Evolutionary conservation across 2,329 filamentous ascomycete genomes (phyloP).

Genomic region (Rugonectria rugulosa): DNA sequence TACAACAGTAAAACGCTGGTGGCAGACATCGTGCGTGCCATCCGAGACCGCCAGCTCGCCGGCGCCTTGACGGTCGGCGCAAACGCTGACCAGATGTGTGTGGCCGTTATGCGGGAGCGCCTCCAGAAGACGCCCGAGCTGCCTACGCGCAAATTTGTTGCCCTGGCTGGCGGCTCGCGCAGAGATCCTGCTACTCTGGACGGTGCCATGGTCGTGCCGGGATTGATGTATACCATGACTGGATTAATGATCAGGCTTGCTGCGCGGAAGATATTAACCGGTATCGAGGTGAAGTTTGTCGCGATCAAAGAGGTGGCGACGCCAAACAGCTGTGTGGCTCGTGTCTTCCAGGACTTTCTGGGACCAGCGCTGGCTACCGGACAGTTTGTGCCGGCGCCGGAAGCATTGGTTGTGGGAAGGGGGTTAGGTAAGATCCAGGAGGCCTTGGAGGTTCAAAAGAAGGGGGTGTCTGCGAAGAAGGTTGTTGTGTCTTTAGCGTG

Average conservation of each 20-base stretch:
- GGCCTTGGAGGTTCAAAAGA: conserved; percentile 39
- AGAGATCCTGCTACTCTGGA: not conserved
- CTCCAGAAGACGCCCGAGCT: not conserved
- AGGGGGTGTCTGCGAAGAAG: conserved; percentile 48
- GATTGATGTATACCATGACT: not conserved
- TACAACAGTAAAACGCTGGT: conserved; percentile 38
- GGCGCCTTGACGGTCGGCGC: not conserved
- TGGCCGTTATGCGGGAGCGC: not conserved
- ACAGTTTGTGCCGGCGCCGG: conserved; percentile 36
- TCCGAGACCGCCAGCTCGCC: not conserved
- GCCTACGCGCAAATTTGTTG: not conserved
- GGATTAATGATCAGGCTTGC: not conserved
- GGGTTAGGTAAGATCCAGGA: conserved; percentile 42
- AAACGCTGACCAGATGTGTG: not conserved
- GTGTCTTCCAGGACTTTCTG: conserved; percentile 37
- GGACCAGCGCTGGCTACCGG: conserved; percentile 36
- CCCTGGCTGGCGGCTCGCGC: not conserved
- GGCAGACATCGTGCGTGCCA: conserved; percentile 14
- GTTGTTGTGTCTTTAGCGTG: conserved; percentile 44
- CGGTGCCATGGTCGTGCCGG: not conserved
- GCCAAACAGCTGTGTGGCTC: conserved; percentile 30
- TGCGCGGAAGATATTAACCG: not conserved
- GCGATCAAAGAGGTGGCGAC: not conserved
- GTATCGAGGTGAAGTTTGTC: not conserved
- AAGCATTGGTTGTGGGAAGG: conserved; percentile 37